A percentile compares a stretch with the other conserved stretches of the same genome.
Conservation (phyloP, 139 green algal genomes). For the Raphidocelis subcapitata region DNA sequence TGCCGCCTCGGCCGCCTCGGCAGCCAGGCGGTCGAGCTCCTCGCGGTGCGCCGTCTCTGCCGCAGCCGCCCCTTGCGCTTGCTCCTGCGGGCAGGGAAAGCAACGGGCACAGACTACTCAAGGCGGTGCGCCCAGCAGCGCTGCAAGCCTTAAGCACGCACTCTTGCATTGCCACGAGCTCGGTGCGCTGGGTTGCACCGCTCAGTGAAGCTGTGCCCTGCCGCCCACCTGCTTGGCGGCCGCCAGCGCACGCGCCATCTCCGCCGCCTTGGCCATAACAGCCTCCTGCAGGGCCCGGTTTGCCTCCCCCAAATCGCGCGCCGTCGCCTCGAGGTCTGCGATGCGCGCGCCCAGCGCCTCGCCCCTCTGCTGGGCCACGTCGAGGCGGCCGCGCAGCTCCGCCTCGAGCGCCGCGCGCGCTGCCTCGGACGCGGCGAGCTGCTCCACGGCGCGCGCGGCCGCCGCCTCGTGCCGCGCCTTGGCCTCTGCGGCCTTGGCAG, state of each 20-base stretch:
- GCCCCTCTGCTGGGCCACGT: not conserved
- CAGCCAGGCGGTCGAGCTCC: too few species aligned
- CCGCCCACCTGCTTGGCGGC: conserved; percentile 12
- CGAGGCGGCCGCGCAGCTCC: not conserved
- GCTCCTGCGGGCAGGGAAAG: too few species aligned
- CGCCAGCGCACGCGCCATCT: conserved; percentile 16
- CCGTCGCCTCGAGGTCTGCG: not conserved
- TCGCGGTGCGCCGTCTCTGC: too few species aligned
- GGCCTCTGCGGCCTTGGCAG: not conserved
- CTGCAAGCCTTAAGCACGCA: too few species aligned
- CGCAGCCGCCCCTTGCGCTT: too few species aligned
- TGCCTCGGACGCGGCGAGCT: not conserved
- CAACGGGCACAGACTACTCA: too few species aligned
- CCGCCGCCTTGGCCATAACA: conserved; percentile 37
- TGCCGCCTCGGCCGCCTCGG: too few species aligned
- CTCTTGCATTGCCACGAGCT: too few species aligned
- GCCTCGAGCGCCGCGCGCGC: not conserved
- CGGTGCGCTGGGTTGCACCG: too few species aligned
- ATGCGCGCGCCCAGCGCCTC: not conserved
- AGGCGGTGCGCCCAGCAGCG: too few species aligned
- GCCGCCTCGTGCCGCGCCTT: not conserved
- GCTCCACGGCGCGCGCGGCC: not conserved
- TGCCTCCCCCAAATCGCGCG: not conserved
- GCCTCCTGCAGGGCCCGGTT: conserved; percentile 35
- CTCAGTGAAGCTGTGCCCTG: not conserved